These are phyloP conservation scores for Vaccinium vitisidaea DNA, from an alignment of 148 eudicot genomes.

Conservation along the genomic window DNA sequence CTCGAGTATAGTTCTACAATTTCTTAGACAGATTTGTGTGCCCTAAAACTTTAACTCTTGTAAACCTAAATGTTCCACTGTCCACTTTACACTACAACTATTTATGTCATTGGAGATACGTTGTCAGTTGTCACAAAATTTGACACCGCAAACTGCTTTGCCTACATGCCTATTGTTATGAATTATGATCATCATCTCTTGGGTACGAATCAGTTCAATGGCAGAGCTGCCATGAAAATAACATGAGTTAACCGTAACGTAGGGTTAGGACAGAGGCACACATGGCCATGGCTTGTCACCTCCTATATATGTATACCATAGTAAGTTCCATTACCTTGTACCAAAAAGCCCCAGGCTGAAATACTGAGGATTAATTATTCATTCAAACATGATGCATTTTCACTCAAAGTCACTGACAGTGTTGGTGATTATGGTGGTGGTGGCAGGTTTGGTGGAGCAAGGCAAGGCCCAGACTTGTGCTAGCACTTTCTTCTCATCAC, in stretches of 20 bases:
- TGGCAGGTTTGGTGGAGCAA: constrained; percentile 33
- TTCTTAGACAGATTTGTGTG: neutral
- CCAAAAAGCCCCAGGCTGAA: neutral
- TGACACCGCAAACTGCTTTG: constrained; percentile 40
- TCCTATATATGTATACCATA: constrained; percentile 20
- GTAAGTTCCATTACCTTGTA: neutral
- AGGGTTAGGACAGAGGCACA: constrained; percentile 47
- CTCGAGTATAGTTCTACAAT: neutral
- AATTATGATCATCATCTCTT: neutral
- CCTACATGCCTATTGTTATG: constrained; percentile 10
- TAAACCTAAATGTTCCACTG: neutral
- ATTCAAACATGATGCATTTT: constrained; percentile 36
- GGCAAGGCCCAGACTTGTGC: constrained; percentile 51
- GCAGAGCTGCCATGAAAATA: constrained; percentile 23
- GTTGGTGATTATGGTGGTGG: constrained; percentile 29
- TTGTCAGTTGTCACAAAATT: constrained; percentile 39
- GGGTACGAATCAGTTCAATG: constrained; percentile 3
- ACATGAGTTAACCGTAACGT: constrained; percentile 33
- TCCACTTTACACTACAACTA: too few relatives aligned
- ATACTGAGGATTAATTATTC: neutral
- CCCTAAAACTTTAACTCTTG: neutral
- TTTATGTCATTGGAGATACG: neutral
- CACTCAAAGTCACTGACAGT: constrained; percentile 19
- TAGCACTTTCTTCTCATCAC: constrained; percentile 77
- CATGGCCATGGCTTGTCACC: constrained; percentile 24